Evolutionary conservation across 345 rosid genomes (phyloP).

Genomic region (Linum tenue): DNA sequence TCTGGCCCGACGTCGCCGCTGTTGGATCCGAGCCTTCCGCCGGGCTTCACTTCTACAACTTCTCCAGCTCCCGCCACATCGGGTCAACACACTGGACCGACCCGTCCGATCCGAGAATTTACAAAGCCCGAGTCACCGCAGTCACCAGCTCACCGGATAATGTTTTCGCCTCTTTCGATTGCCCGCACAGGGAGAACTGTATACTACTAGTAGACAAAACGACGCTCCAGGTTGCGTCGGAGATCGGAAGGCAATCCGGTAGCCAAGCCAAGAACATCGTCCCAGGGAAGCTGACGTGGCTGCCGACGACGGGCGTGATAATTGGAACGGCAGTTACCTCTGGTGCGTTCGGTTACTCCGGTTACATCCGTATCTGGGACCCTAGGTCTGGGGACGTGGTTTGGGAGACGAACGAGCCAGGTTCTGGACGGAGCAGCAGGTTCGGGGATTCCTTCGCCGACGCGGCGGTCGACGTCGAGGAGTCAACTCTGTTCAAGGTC

Average conservation of each 20-base stretch:
- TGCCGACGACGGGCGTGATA: slow-evolving; percentile 36
- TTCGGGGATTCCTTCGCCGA: slow-evolving; percentile 86
- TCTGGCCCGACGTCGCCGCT: slow-evolving; percentile 59
- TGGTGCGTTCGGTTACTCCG: slow-evolving; percentile 83
- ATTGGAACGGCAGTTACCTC: slow-evolving; percentile 45
- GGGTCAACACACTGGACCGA: slow-evolving; percentile 77
- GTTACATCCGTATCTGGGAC: slow-evolving; percentile 83
- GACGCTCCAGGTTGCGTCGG: slow-evolving; percentile 53
- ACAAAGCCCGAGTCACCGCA: slow-evolving; percentile 60
- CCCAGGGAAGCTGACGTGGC: slow-evolving; percentile 62
- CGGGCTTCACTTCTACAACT: slow-evolving; percentile 80
- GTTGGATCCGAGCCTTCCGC: slow-evolving; percentile 53
- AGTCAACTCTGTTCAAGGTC: slow-evolving; percentile 48
- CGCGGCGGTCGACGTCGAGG: slow-evolving; percentile 52
- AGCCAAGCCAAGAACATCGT: slow-evolving; percentile 50
- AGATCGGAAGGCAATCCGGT: slow-evolving; percentile 61
- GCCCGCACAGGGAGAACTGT: slow-evolving; percentile 70
- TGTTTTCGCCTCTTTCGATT: slow-evolving; percentile 66
- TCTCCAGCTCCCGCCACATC: slow-evolving; percentile 44
- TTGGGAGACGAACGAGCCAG: slow-evolving; percentile 94
- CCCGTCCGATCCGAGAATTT: slow-evolving; percentile 68
- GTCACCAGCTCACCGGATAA: slow-evolving; percentile 43
- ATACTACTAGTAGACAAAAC: slow-evolving; percentile 66
- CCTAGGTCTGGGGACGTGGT: slow-evolving; percentile 48
- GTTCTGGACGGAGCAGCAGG: slow-evolving; percentile 81